phyloP scores from a whole-genome alignment of 192 early-diverging fungal genomes.

The Neocallimastix lanati region DNA sequence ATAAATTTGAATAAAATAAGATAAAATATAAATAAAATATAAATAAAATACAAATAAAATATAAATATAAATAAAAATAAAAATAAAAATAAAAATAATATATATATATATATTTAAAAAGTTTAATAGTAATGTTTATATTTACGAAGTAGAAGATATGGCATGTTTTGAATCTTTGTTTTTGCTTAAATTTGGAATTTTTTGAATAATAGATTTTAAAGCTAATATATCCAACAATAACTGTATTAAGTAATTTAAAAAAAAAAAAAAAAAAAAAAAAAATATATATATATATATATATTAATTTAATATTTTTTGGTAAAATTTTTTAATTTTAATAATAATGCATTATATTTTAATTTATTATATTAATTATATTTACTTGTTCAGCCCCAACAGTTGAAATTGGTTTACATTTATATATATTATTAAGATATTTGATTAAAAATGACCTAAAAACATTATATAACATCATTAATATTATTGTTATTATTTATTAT shows the following conservation, averaged over 20 bases:
- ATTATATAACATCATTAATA: background rate
- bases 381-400: slow-evolving; percentile 92
- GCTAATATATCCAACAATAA: slow-evolving; percentile 87
- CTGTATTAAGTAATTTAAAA: slow-evolving; percentile 5
- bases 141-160: slow-evolving; percentile 43
- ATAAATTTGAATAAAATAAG: too few relatives aligned
- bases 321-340: too few relatives aligned
- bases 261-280: background rate
- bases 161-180: slow-evolving; percentile 21
- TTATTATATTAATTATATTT: too few relatives aligned
- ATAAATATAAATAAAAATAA: too few relatives aligned
- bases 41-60: too few relatives aligned
- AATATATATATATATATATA: background rate
- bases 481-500: background rate
- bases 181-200: slow-evolving; percentile 45
- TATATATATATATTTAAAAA: too few relatives aligned
- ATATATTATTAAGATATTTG: slow-evolving; percentile 49
- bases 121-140: too few relatives aligned
- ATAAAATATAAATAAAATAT: too few relatives aligned
- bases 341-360: too few relatives aligned
- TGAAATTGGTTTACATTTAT: slow-evolving; percentile 58
- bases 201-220: slow-evolving; percentile 61
- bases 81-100: too few relatives aligned
- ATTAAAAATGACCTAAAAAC: slow-evolving; percentile 42
- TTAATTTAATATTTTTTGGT: too few relatives aligned